Evolutionary conservation across 345 rosid species (phyloP), one percentile per base, ranked within the genome.

Genomic region (Erucastrum elatum): DNA sequence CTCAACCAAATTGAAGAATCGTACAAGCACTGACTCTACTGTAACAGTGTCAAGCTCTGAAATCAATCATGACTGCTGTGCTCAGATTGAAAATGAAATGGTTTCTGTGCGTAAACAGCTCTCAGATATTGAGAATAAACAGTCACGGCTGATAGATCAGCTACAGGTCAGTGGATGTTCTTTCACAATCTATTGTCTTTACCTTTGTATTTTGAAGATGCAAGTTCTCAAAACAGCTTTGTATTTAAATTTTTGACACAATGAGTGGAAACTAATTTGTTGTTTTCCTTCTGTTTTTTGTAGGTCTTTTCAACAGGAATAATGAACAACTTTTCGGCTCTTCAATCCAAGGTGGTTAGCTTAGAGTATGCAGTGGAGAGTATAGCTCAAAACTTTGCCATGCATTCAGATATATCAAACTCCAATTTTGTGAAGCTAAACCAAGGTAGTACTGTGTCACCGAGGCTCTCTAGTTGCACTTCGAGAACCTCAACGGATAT

Each of bases 281-380:
- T 4, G 25, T 55, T 55, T 15, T 70, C 66, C 34, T 4, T 68
- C n/a, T n/a, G n/a, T n/a, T n/a, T 69, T 78, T 0, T 59, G 0
- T 88, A 94, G 98, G 93, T 72, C 46, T 87, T 94, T 80, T 84
- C 94, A 72, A 79, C 85, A 64, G 90, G 94, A 69, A 70, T 87
- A 15, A 86, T 83, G 85, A 91, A 87, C 73, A 87, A 80, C 73
- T 83, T 91, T 80, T 88, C 89, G 4, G 72, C 77, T 78, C 78
- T 94, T 77, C 88, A 88, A 78, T 88, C 93, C 15, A 94, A 90
- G 81, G 90, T 94, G 29, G 81, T 83, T 44, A 85, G 85, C 84
- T 82, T 94, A 80, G 98, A 91, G 81, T 85, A 87, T 83, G 90
- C 85, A 70, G 86, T 90, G 59, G 94, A 86, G 73, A 75, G 84